Conservation (phyloP, 2,329 filamentous ascomycete species). For the Neopestalotiopsis sp. region DNA sequence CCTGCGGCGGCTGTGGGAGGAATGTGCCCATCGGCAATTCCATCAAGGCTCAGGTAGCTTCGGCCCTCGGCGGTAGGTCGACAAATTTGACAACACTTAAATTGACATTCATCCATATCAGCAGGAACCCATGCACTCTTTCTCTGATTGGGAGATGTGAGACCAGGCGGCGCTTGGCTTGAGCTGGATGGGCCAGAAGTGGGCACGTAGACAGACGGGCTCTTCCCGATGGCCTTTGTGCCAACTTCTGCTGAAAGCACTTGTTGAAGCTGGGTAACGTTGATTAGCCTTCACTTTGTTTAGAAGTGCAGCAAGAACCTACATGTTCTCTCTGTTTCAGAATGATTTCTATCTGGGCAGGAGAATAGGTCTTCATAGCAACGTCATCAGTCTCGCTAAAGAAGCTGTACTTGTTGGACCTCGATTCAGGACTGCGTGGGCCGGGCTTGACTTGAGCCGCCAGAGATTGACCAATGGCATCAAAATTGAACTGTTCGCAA, state of each 20-base stretch:
- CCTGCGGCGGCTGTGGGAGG: constrained; percentile 55
- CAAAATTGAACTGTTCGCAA: constrained; percentile 29
- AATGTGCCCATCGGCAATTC: constrained; percentile 55
- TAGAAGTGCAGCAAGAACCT: constrained; percentile 25
- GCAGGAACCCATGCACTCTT: constrained; percentile 44
- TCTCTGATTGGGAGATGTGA: constrained; percentile 23
- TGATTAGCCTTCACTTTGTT: not conserved
- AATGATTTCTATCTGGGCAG: constrained; percentile 52
- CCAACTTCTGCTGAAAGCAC: constrained; percentile 34
- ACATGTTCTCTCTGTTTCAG: constrained; percentile 58
- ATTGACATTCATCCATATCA: constrained; percentile 51
- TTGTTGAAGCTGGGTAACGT: constrained; percentile 35
- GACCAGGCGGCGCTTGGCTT: constrained; percentile 24
- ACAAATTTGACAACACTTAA: constrained; percentile 56
- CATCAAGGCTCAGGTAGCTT: constrained; percentile 55
- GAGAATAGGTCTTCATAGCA: constrained; percentile 50
- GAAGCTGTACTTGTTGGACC: constrained; percentile 50
- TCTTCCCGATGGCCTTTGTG: not conserved
- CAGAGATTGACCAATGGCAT: constrained; percentile 42
- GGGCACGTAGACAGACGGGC: constrained; percentile 26
- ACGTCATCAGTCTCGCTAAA: constrained; percentile 49
- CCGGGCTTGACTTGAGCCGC: constrained; percentile 41
- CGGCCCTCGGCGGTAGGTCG: constrained; percentile 50
- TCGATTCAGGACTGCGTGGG: constrained; percentile 45
- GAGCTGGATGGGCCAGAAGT: constrained; percentile 20